Conservation (phyloP, 2,329 filamentous ascomycete genomes). For the Chaetomium sp. region DNA sequence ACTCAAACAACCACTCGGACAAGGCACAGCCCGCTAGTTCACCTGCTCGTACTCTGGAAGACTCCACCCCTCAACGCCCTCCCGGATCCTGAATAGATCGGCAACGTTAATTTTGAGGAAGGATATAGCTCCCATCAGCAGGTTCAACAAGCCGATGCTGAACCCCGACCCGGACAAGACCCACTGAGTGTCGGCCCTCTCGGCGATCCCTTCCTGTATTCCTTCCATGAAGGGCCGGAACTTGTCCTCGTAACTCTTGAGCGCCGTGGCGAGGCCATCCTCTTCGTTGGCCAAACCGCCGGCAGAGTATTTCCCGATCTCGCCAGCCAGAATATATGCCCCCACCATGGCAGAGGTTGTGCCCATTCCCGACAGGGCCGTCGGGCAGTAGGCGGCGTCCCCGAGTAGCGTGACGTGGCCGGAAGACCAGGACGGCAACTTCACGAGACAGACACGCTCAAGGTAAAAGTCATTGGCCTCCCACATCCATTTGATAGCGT, state of each 20-base stretch:
- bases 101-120: conserved; percentile 13
- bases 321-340: conserved; percentile 60
- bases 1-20: background rate
- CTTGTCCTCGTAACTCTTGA: conserved; percentile 47
- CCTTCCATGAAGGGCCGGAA: conserved; percentile 49
- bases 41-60: conserved; percentile 3
- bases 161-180: conserved; percentile 11
- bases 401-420: conserved; percentile 55
- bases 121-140: conserved; percentile 3
- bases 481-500: conserved; percentile 42
- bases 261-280: conserved; percentile 35
- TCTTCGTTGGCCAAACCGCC: background rate
- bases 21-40: background rate
- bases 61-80: conserved; percentile 7
- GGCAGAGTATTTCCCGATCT: conserved; percentile 35
- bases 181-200: conserved; percentile 17
- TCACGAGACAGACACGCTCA: conserved; percentile 48
- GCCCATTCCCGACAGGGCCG: conserved; percentile 54
- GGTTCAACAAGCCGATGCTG: conserved; percentile 8
- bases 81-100: conserved; percentile 2
- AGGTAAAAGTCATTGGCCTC: conserved; percentile 50
- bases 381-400: conserved; percentile 56
- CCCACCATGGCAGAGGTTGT: conserved; percentile 52
- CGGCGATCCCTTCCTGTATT: conserved; percentile 40
- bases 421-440: conserved; percentile 44